These are phyloP conservation scores for Hanseniaspora uvarum DNA, from an alignment of 1,139 yeast species.

Conservation along the genomic window DNA sequence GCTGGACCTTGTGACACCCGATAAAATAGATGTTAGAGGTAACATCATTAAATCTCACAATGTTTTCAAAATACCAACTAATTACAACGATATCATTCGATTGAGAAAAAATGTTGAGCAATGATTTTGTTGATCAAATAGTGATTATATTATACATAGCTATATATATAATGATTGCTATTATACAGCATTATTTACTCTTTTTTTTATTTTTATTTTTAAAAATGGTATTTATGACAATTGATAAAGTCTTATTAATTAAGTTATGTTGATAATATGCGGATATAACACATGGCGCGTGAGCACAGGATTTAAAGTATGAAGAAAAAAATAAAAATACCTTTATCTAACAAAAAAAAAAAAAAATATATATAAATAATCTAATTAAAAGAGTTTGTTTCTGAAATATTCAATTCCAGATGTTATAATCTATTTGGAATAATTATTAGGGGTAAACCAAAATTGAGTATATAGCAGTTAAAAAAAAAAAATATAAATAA, in stretches of 20 bases:
- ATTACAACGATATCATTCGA: conserved; percentile 26
- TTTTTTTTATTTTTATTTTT: too few relatives aligned
- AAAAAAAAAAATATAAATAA: too few relatives aligned
- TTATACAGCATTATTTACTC: too few relatives aligned
- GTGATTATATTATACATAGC: not conserved
- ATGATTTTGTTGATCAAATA: not conserved
- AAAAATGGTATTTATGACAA: too few relatives aligned
- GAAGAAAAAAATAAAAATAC: not conserved
- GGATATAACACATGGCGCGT: not conserved
- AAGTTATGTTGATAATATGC: not conserved
- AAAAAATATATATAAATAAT: too few relatives aligned
- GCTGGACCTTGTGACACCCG: conserved; percentile 60
- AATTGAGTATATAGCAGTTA: not conserved
- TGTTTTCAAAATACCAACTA: conserved; percentile 28
- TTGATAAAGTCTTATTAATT: too few relatives aligned
- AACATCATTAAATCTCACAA: conserved; percentile 25
- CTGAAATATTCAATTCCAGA: too few relatives aligned
- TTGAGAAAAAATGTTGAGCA: conserved; percentile 9
- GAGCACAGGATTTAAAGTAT: not conserved
- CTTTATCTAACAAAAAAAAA: not conserved
- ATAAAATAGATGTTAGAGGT: conserved; percentile 59
- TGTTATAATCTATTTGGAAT: too few relatives aligned
- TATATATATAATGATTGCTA: not conserved
- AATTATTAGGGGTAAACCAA: too few relatives aligned
- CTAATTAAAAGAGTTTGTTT: not conserved